Evolutionary conservation across 2,329 filamentous ascomycete genomes (phyloP), one percentile per base, ranked within the genome.

Genomic region (Clonostachys sp.): DNA sequence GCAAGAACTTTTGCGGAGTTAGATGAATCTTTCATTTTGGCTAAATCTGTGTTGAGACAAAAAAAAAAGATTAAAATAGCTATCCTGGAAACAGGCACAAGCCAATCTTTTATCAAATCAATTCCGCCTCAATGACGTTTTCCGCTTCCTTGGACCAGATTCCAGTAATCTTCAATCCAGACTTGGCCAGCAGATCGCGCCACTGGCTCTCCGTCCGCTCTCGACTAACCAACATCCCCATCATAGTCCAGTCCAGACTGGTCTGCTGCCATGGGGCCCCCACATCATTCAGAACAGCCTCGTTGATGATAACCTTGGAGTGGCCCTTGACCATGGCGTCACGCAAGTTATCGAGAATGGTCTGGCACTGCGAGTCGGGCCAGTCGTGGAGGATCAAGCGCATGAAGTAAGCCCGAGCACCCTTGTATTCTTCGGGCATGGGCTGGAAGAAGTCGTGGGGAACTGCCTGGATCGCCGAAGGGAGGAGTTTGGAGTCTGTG

Each of bases 381-480:
- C 73, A 77, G 57, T 76, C 70, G 52, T 77, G 74, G 6, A 78
- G 56, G 35, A 77, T 72, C 49, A 65, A 61, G 12, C 69, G 69
- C 49, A 77, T 61, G 44, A 75, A 59, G 53, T 74, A 77, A 12
- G 70, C 60, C 18, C 66, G 60, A 2, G 66, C 72, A 7, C 52
- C 59, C 12, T 54, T 42, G n/a, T 48, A 52, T 14, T 50, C 47
- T 1, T 36, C 39, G 4, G 54, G 54, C 42, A 62, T 55, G 2
- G 55, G 52, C n/a, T 46, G 43, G 44, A 59, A 58, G 43, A 60
- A 61, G 46, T 64, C 52, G 41, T 60, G 56, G 3, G 44, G 41
- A 12, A 50, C 45, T 4, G 48, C 45, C 5, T 48, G 16, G 17
- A 55, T 50, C 5, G 17, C 24, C 5, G 8, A 7, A 10, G 48